Evolutionary conservation across 192 early-diverging fungal species (phyloP), one percentile per base, ranked within the genome.

Genomic region (Entomortierella lignicola): DNA sequence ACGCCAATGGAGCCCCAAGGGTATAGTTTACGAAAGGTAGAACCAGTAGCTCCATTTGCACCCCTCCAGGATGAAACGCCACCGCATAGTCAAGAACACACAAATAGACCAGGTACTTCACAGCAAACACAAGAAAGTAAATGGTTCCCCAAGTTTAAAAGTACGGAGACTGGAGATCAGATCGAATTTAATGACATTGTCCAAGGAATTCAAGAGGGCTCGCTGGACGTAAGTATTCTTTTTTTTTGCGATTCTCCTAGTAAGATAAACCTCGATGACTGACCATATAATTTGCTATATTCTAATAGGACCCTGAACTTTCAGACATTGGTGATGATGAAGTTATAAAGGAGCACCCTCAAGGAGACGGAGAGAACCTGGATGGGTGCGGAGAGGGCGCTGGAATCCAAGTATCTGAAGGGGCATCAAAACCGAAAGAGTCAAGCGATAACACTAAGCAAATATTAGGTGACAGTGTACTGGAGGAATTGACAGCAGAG

Each of bases 141-240:
- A 27, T 56, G 34, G 21, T 50, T 34, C n/a, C 56, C 56, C 57
- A 52, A 69, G 47, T 70, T 70, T 43, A 29, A 71, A 15, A 54
- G 57, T 11, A 43, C 57, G 4, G 50, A 41, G 25, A 47, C 8
- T 39, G 59, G 60, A 12, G 27, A 69, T 21, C 54, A 57, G 23
- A 1, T 41, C 21, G 54, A 34, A 1, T 79, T 79, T 41, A 25
- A 69, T 7, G 57, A 69, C 20, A 79, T 79, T 31, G 34, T 79
- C 6, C 63, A 65, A 26, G 75, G 67, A 4, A 63, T 79, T 7
- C 62, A 70, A 17, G 75, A 79, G 41, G 75, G 75, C 0, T 79
- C 75, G 18, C 43, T 79, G 13, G 63, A 70, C 17, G 75, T 79
- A 79, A 55, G 31, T 59, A 13, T 23, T 15, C 8, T 15, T 7